Base-by-base conservation (phyloP, 2,329 filamentous ascomycete species). In the Scedosporium apiospermum region DNA sequence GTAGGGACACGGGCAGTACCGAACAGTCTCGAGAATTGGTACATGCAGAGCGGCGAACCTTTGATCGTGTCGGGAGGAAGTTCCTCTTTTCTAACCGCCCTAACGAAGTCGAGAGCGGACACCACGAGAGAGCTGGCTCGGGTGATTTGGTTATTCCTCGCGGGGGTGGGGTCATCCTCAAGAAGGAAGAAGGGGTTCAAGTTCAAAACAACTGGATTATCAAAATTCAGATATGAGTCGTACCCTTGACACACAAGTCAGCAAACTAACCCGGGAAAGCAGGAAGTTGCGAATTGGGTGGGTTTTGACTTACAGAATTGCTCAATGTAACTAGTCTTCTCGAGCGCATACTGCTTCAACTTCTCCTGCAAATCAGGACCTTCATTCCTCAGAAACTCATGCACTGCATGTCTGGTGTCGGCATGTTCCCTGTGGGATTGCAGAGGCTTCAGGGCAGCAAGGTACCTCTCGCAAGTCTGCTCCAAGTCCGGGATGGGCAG, bases 131-230 rank as follows among this genome's bases (percentile, higher is more conserved):
- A 98, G 0, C 95, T 93, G 10, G 95, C 93, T 63, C 95, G 86
- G 21, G 92, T 98, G 67, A 98, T 91, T 74, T 99, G 95, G 72
- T 98, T 95, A 76, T 97, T 97, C 66, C 95, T 85, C 57, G 93
- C 93, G 2, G 95, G 95, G 1, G 95, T 99, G 0, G 95, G 95
- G 70, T 99, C 95, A 78, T 99, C 95, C 75, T 97, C 95, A 61
- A 99, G 82, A 63, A 99, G 80, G 78, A 99, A 99, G 77, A 99
- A 99, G 0, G 95, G 95, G 71, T 99, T 99, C 66, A 99, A 78
- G 76, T 99, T 98, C 67, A 99, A 83, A 49, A 99, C 95, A 49
- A 99, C 95, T 0, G 95, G 93, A 71, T 97, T 98, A 73, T 98
- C 95, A 72, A 89, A 99, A 77, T 98, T 98, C 66, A 99, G 82